A percentile compares a stretch with the other conserved stretches of the same genome.
phyloP scores from a whole-genome alignment of 768 basidiomycete species.

The Leccinum broughii region DNA sequence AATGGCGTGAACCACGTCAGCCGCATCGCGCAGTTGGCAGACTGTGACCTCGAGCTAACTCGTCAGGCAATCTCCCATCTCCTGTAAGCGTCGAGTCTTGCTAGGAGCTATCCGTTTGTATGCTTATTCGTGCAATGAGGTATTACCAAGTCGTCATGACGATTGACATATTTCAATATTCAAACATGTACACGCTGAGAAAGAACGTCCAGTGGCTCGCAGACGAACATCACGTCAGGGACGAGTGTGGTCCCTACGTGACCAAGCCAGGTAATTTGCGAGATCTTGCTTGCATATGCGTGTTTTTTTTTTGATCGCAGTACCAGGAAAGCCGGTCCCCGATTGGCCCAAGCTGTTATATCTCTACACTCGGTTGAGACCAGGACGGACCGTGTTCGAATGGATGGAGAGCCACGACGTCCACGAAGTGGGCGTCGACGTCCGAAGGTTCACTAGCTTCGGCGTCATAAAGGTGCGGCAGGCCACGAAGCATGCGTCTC shows the following conservation, averaged over 20 bases:
- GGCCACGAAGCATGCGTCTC: not conserved
- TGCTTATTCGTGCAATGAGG: conserved; percentile 39
- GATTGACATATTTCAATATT: conserved; percentile 96
- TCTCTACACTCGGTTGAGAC: conserved; percentile 83
- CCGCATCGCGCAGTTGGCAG: conserved; percentile 87
- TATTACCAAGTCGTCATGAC: conserved; percentile 98
- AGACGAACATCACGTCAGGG: conserved; percentile 77
- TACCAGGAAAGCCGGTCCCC: conserved; percentile 55
- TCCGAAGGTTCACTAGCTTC: conserved; percentile 93
- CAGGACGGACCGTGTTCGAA: conserved; percentile 78
- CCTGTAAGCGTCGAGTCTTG: conserved; percentile 52
- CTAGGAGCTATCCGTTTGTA: not conserved
- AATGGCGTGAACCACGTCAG: conserved; percentile 92
- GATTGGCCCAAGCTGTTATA: conserved; percentile 88
- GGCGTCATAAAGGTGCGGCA: conserved; percentile 85
- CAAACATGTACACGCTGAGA: conserved; percentile 93
- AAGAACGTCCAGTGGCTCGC: conserved; percentile 88
- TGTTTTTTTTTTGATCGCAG: conserved; percentile 4
- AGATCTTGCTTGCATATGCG: not conserved
- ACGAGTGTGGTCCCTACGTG: conserved; percentile 93
- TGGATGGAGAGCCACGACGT: conserved; percentile 86
- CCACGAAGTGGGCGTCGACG: conserved; percentile 75
- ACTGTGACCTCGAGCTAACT: conserved; percentile 81
- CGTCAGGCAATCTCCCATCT: conserved; percentile 90
- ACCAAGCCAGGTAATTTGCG: conserved; percentile 60